Conservation (phyloP, 805 yeast genomes). For the Metschnikowia anglica region DNA sequence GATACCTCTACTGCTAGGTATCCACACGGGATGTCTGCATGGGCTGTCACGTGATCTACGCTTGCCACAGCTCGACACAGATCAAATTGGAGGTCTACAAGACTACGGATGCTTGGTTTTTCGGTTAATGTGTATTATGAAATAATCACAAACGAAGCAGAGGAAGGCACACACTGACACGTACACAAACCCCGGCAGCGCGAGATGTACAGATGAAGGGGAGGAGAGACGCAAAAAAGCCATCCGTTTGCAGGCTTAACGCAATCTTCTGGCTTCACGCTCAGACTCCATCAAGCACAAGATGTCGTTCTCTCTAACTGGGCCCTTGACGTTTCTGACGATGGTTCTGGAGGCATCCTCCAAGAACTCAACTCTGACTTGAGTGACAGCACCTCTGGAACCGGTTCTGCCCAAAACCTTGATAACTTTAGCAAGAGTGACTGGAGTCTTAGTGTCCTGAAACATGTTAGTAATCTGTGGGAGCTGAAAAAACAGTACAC, state of each 20-base stretch:
- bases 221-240: constrained; percentile 1
- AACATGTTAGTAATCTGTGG: constrained; percentile 19
- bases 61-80: background rate
- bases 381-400: constrained; percentile 99
- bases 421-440: constrained; percentile 98
- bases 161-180: background rate
- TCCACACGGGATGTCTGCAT: too few relatives aligned
- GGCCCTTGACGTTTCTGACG: constrained; percentile 97
- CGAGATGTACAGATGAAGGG: constrained; percentile 21
- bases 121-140: constrained; percentile 19
- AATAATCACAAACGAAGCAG: constrained; percentile 14
- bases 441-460: constrained; percentile 76
- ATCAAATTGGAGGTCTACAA: too few relatives aligned
- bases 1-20: too few relatives aligned
- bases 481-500: too few relatives aligned
- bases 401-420: constrained; percentile 99
- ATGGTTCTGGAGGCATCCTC: constrained; percentile 94
- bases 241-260: constrained; percentile 57
- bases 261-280: constrained; percentile 98
- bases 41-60: too few relatives aligned
- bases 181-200: constrained; percentile 11
- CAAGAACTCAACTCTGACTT: constrained; percentile 95
- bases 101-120: background rate
- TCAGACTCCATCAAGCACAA: constrained; percentile 99
- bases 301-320: constrained; percentile 97